Base-by-base conservation (phyloP, 2,329 filamentous ascomycete genomes). In the Penicillium italicum region DNA sequence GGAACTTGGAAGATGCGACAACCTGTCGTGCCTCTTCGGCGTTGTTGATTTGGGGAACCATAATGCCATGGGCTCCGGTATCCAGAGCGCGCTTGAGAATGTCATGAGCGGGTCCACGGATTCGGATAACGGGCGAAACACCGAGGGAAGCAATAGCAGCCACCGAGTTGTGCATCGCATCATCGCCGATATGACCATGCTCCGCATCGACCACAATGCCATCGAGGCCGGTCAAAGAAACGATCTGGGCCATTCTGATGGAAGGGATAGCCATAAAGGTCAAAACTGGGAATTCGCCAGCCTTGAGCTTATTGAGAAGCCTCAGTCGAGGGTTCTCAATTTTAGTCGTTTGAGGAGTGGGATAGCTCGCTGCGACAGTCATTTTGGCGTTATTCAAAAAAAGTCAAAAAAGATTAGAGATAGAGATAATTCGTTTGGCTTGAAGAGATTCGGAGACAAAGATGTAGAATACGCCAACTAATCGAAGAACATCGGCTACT, bases 221-320 rank as follows among this genome's bases (percentile, higher is more conserved):
- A 66, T 89, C 86, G 1, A 86, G 78, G 1, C 85, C 86, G 3
- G 80, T 80, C n/a, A 83, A 76, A 1, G 87, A 85, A 45, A 90
- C 74, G 18, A 81, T 76, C 55, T 82, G 79, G 33, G 79, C 79
- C 56, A 71, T 67, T 38, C 79, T 75, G 0, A 80, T 69, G 0
- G 77, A 79, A 2, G 77, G 76, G 10, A 81, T 69, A 28, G 74
- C 78, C 64, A 80, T 68, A 62, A 82, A 81, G 4, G 79, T 80
- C 76, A 80, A 74, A 4, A 80, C 54, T 0, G 78, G 77, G 54
- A 69, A 76, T 22, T 72, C 68, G 24, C 69, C 70, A 14, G 69
- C 61, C 53, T 66, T 71, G 59, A 80, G 64, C 36, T 73, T 75
- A 55, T 80, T 80, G 55, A 80, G 72, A 3, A 80, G 64, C 49